phyloP scores from a whole-genome alignment of 2,329 filamentous ascomycete genomes.

The Trichoderma atrobrunneum region DNA sequence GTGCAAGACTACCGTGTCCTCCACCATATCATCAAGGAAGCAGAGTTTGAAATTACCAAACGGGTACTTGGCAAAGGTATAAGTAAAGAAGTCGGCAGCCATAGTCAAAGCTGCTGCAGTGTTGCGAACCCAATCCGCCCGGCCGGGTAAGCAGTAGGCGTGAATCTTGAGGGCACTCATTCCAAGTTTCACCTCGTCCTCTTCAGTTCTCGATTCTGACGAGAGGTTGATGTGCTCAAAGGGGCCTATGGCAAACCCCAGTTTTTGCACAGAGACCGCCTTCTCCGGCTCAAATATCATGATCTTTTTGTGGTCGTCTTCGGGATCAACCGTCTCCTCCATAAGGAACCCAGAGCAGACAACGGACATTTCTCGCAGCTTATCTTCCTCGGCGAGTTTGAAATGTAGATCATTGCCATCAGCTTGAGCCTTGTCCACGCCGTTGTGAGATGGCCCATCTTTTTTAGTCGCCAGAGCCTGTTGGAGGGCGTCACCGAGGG shows the following conservation, averaged over 20 bases:
- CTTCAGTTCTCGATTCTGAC: slow-evolving; percentile 82
- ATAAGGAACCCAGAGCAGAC: slow-evolving; percentile 87
- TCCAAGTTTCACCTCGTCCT: slow-evolving; percentile 87
- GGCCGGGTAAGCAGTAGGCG: slow-evolving; percentile 84
- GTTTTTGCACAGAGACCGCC: slow-evolving; percentile 78
- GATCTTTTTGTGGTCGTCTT: slow-evolving; percentile 79
- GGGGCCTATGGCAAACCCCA: slow-evolving; percentile 90
- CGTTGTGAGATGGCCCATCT: slow-evolving; percentile 31
- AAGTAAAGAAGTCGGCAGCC: slow-evolving; percentile 87
- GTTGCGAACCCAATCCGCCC: slow-evolving; percentile 78
- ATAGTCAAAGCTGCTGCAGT: slow-evolving; percentile 81
- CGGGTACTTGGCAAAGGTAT: slow-evolving; percentile 85
- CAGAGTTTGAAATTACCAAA: slow-evolving; percentile 90
- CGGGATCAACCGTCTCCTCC: slow-evolving; percentile 75
- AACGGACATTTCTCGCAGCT: slow-evolving; percentile 81
- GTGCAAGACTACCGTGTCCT: slow-evolving; percentile 73
- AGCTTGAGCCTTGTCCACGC: slow-evolving; percentile 38
- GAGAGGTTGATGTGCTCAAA: slow-evolving; percentile 89
- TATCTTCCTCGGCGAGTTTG: slow-evolving; percentile 71
- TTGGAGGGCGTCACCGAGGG: slow-evolving; percentile 72
- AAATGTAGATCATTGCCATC: slow-evolving; percentile 42
- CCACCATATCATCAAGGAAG: slow-evolving; percentile 85
- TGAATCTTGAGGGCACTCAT: slow-evolving; percentile 85
- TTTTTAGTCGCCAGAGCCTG: slow-evolving; percentile 45
- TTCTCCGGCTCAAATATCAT: slow-evolving; percentile 78